Evolutionary conservation across 176 grass and related monocot genomes (phyloP), one percentile per base, ranked within the genome.

Genomic region (Tillandsia fasciculata): DNA sequence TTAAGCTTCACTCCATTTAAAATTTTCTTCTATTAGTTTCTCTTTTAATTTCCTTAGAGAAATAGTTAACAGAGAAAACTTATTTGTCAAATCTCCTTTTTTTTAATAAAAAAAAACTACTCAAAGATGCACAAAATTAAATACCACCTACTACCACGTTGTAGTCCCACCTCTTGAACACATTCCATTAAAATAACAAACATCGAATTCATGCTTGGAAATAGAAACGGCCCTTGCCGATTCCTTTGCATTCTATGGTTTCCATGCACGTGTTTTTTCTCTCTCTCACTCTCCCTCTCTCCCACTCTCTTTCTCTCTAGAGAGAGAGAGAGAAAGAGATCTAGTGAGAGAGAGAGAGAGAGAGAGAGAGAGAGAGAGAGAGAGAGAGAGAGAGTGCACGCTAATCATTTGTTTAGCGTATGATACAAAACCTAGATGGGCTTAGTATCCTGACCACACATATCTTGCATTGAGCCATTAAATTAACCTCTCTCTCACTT

Each of bases 231-330:
- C 8, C 11, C 58, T 63, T 26, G 1, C 58, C 58, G 11, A 24
- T 63, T 63, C 24, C 18, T 63, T 63, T 63, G 7, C 3, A 27
- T 47, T 29, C 24, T 29, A 14, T 9, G 33, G 56, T 61, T 49
- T 67, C 5, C 65, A 67, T 47, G 58, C 58, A 63, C 58, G 58
- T 63, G 58, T 63, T 17, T 24, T 59, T 56, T 56, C 15, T 10
- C 6, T 27, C 11, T 28, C 24, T 1, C 58, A 8, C 23, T 54
- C 52, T 54, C 11, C 13, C 52, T 56, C 52, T 56, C 52, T 56
- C 11, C 15, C 13, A 2, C 14, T 53, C 14, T 53, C 14, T 53
- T 12, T 53, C 9, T 13, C 52, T 57, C 53, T 57, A 11, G 14
- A 15, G 10, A 57, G 53, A 57, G 53, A 57, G 0, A 20, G 20